phyloP scores from a whole-genome alignment of 371 early-diverging fungal species.

The Rhizopus arrhizus region DNA sequence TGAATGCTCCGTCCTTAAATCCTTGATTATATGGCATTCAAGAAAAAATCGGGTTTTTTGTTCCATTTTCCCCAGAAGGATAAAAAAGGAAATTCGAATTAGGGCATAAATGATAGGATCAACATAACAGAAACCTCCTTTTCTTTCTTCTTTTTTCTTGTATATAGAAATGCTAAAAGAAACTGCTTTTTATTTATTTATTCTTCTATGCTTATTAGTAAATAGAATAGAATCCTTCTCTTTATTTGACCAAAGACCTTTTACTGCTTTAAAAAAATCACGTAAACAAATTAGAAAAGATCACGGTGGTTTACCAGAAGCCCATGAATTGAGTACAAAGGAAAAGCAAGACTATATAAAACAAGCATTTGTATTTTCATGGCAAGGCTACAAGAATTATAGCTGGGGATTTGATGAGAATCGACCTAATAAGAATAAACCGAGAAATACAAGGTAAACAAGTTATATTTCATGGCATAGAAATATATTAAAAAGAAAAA shows the following conservation, averaged over 20 bases:
- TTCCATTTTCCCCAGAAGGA: too few species aligned
- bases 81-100: too few species aligned
- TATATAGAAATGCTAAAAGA: too few species aligned
- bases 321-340: constrained; percentile 28
- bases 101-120: too few species aligned
- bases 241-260: constrained; percentile 13
- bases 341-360: constrained; percentile 49
- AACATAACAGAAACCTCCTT: too few species aligned
- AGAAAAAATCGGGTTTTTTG: too few species aligned
- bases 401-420: constrained; percentile 69
- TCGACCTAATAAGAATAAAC: constrained; percentile 44
- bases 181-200: too few species aligned
- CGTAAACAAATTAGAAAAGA: constrained; percentile 19
- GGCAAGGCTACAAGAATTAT: constrained; percentile 72
- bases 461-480: background rate
- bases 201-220: too few species aligned
- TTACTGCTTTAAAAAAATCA: constrained; percentile 4
- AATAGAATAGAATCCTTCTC: background rate
- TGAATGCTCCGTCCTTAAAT: too few species aligned
- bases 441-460: constrained; percentile 54
- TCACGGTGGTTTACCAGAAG: constrained; percentile 29
- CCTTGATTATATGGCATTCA: too few species aligned
- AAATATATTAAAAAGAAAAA: background rate
- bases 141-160: too few species aligned
- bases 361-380: constrained; percentile 65